A percentile compares a stretch with the other conserved stretches of the same genome.
phyloP scores from a whole-genome alignment of 805 yeast genomes.

The Starmera caribaea region DNA sequence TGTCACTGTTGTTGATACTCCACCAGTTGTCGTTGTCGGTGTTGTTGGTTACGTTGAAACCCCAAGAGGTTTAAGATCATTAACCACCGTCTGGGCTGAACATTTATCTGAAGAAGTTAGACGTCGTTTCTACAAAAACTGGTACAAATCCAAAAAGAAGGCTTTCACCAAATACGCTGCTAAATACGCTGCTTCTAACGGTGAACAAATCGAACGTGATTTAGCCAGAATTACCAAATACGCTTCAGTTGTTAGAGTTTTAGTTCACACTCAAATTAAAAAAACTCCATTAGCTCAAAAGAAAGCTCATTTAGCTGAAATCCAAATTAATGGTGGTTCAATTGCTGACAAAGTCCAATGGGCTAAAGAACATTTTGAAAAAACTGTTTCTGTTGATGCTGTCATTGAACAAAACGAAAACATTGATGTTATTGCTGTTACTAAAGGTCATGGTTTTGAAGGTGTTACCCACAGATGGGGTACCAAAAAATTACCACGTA shows the following conservation, averaged over 20 bases:
- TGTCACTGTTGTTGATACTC: constrained; percentile 98
- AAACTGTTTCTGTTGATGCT: constrained; percentile 91
- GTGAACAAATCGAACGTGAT: constrained; percentile 86
- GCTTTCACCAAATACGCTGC: constrained; percentile 99
- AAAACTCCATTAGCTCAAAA: constrained; percentile 98
- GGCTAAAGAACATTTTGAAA: constrained; percentile 99
- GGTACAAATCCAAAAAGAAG: constrained; percentile 99
- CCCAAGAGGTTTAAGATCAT: constrained; percentile 99
- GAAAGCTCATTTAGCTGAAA: constrained; percentile 99
- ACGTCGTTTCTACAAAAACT: constrained; percentile 99
- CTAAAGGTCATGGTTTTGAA: constrained; percentile 99
- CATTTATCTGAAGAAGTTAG: constrained; percentile 98
- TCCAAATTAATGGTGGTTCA: constrained; percentile 99
- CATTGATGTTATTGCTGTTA: constrained; percentile 97
- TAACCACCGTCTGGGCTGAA: constrained; percentile 99
- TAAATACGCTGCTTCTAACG: constrained; percentile 88
- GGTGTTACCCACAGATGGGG: constrained; percentile 99
- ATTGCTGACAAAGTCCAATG: constrained; percentile 94
- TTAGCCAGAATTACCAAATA: constrained; percentile 98
- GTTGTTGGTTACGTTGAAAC: constrained; percentile 99
- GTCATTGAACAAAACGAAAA: constrained; percentile 98
- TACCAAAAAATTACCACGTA: constrained; percentile 99
- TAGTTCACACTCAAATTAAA: constrained; percentile 99
- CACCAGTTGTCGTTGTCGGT: constrained; percentile 98
- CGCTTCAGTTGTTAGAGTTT: constrained; percentile 97